Evolutionary conservation across 75 land plant genomes (phyloP).

Genomic region (Cunninghamia lanceolata): DNA sequence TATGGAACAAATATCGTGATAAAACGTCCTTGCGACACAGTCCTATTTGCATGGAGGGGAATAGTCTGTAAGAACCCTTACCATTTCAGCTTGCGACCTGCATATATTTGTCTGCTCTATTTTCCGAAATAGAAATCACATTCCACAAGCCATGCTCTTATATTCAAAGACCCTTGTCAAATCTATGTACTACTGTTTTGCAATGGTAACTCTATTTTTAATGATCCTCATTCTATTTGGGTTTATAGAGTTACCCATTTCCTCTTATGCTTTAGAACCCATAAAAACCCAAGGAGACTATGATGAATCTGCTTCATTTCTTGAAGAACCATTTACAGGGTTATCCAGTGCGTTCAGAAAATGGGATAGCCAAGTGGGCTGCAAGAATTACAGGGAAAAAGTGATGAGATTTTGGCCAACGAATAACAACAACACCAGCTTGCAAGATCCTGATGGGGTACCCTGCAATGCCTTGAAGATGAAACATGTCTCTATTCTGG

Average conservation of each 20-base stretch:
- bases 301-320: background rate
- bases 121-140: background rate
- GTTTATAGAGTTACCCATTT: conserved; percentile 24
- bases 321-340: conserved; percentile 48
- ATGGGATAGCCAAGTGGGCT: conserved; percentile 82
- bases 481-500: conserved; percentile 67
- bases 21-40: background rate
- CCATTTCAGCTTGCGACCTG: background rate
- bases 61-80: background rate
- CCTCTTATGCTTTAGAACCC: conserved; percentile 16
- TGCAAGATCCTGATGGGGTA: conserved; percentile 35
- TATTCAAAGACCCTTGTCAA: conserved; percentile 23
- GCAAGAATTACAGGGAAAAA: conserved; percentile 44
- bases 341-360: conserved; percentile 42
- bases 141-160: conserved; percentile 9
- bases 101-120: background rate
- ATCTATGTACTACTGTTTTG: conserved; percentile 3
- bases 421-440: background rate
- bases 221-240: conserved; percentile 21
- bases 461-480: conserved; percentile 43
- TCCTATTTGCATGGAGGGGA: background rate
- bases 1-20: background rate
- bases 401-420: background rate
- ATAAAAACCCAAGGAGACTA: background rate
- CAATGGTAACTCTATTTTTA: conserved; percentile 18